These are phyloP conservation scores for Noccaea bulbosa DNA, from an alignment of 345 rosid species.

Conservation along the genomic window DNA sequence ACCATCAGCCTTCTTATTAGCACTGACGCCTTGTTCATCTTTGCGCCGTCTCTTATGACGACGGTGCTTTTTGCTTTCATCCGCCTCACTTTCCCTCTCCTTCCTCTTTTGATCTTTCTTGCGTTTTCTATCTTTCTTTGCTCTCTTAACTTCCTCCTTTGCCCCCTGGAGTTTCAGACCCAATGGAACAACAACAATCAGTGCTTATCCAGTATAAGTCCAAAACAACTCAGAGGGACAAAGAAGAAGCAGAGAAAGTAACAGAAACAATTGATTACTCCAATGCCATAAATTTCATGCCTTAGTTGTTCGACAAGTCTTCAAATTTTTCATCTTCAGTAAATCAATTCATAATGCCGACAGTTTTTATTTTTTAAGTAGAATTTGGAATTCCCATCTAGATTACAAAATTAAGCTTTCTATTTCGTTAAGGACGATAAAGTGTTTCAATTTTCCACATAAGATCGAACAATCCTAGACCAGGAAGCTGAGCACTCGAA, in stretches of 20 bases:
- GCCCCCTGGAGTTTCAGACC: constrained; percentile 48
- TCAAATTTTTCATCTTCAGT: not conserved
- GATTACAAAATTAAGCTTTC: not conserved
- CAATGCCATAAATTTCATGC: not conserved
- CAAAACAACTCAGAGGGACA: constrained; percentile 4
- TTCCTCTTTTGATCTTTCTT: constrained; percentile 31
- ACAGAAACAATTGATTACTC: not conserved
- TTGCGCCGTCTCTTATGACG: constrained; percentile 34
- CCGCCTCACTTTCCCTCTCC: constrained; percentile 40
- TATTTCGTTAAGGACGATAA: not conserved
- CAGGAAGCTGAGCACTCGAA: constrained; percentile 46
- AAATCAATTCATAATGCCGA: not conserved
- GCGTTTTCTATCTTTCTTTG: constrained; percentile 36
- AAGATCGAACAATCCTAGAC: not conserved
- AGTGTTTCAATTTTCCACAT: not conserved
- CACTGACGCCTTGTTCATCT: constrained; percentile 32
- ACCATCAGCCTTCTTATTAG: constrained; percentile 43
- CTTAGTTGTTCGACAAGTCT: not conserved
- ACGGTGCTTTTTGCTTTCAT: constrained; percentile 28
- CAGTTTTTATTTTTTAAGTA: not conserved
- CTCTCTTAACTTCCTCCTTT: constrained; percentile 46
- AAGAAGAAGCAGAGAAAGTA: constrained; percentile 2
- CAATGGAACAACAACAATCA: constrained; percentile 26
- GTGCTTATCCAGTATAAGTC: not conserved
- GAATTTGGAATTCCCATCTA: not conserved